Base-by-base conservation (phyloP, 192 early-diverging fungal genomes). In the Gigaspora rosea region DNA sequence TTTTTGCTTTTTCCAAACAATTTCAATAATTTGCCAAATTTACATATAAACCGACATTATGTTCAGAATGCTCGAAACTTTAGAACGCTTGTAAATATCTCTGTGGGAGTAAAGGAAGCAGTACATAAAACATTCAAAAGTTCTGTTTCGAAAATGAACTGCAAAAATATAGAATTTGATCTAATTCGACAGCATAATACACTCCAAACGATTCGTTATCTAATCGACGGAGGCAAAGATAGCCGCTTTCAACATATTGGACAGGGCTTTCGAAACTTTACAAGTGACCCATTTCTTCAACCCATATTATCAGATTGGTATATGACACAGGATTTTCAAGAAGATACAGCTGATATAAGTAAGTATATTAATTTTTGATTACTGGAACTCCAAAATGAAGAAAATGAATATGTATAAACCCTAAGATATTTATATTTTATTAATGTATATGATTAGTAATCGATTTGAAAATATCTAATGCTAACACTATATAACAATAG, bases 151-250 rank as follows among this genome's bases (percentile, higher is more conserved):
- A 18, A 20, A 20, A 20, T 59, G 4, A 59, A 59, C 7, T 22
- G 57, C 5, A 59, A 59, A 20, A 59, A 59, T 59, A 59, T 59
- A 22, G 57, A 59, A 22, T 20, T 59, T n/a, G n/a, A 59, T 59
- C 8, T 59, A n/a, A 59, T 59, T 20, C n/a, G 20, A 6, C n/a
- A 18, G 12, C 57, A 59, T 9, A 59, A 59, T 59, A 59, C 57
- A n/a, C 16, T 59, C 22, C 57, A 59, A 59, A 59, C 3, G n/a
- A 59, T 59, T 6, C n/a, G 20, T 20, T 59, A 59, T 59, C 22
- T 59, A 27, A 59, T 22, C n/a, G 7, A 59, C n/a, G 4, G 57
- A 22, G n/a, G n/a, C 9, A 22, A 27, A 20, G 57, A 59, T 20
- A 59, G 22, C 22, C 0, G n/a, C 3, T 59, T 59, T 59, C 27